Base-by-base conservation (phyloP, 2,329 filamentous ascomycete species). In the Sclerotinia spermophila region DNA sequence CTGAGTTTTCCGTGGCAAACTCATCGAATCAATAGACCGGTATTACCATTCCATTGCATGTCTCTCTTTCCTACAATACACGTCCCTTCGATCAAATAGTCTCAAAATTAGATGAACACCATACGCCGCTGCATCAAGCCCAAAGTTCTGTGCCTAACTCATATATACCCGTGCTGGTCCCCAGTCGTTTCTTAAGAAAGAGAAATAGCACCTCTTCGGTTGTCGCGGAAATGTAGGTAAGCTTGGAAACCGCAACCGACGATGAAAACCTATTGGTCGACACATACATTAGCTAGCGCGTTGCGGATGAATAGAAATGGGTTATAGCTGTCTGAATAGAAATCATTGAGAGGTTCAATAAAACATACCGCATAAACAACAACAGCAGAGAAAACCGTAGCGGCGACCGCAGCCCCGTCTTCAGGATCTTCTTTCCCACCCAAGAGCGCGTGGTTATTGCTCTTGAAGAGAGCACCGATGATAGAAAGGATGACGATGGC, bases 211-310 rank as follows among this genome's bases (percentile, higher is more conserved):
- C 94, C 94, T 79, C 92, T 86, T 81, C 92, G 87, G 82, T 89
- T 93, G 81, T 94, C 91, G 81, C 93, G 90, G 77, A 93, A 83
- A 82, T 98, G 94, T 73, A 97, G 86, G 79, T 92, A 88, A 74
- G 94, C 95, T 81, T 98, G 95, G 75, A 94, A 88, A 71, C 91
- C 92, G 82, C 95, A 98, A 83, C 97, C 97, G 66, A 96, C 86
- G 70, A 97, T 87, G 85, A 98, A 98, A 27, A 86, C 89, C 94
- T 96, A 75, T 30, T 2, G 33, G 13, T 33, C 15, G 38, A n/a
- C 5, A 60, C 33, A 48, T 27, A 59, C 19, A 64, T 51, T 38
- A 68, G 71, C 53, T 61, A 42, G 19, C 21, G 33, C 5, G 30
- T 24, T 11, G 19, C 1, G 6, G 13, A 30, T 5, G 30, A 30